Base-by-base conservation (phyloP, 176 grass and related monocot genomes). In the Avena sativa region DNA sequence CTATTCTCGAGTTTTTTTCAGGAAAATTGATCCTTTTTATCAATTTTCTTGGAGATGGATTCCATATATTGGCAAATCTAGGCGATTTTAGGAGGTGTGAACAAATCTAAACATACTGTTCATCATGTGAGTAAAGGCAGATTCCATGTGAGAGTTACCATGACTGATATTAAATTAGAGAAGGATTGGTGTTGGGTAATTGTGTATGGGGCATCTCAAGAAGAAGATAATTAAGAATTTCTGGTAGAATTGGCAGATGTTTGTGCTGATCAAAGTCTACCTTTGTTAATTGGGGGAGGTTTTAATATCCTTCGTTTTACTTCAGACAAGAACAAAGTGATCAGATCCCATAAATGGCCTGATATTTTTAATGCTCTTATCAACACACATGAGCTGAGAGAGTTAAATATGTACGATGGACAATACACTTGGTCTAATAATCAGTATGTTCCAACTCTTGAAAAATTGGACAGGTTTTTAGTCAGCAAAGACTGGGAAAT, bases 81-180 rank as follows among this genome's bases (percentile, higher is more conserved):
- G 46, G 46, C 1, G 28, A 48, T 48, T 48, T 8, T 48, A 1
- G 46, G 46, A 1, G 46, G 46, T 9, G 7, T 48, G 7, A 48
- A 9, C 0, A 1, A 9, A 1, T 8, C 46, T 1, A 9, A 8
- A 9, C 9, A 9, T 9, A 9, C 0, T 9, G 8, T 48, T 1
- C 1, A 1, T 8, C 7, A 48, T 48, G 9, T 8, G 7, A 9
- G 1, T 8, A 9, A 9, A 9, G 5, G 7, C 1, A 48, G 46
- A 8, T 68, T 25, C 15, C 51, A 17, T 4, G 17, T 55, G 3
- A 55, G 17, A 17, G 4, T 55, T 0, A 4, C 13, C 1, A 1
- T 55, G 52, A 4, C 17, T 16, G 52, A 55, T 6, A 10, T 16
- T 3, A 55, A 55, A 17, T 15, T 55, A 2, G 14, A 16, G 0